Conservation (phyloP, 2,329 filamentous ascomycete species). For the Penicillium concentricum region DNA sequence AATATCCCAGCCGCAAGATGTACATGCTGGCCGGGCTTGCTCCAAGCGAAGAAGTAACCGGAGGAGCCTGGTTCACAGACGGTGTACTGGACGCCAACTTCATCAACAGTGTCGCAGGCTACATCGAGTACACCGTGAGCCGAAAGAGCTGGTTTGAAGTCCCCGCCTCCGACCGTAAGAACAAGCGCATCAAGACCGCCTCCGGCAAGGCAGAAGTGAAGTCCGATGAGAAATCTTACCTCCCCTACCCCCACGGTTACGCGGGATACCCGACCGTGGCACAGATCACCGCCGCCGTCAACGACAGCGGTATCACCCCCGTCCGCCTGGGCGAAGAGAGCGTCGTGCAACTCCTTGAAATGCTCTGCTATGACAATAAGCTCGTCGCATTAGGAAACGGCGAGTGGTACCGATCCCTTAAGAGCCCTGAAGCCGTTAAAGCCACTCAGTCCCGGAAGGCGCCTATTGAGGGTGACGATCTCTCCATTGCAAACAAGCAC, state of each 20-base stretch:
- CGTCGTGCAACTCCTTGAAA: conserved; percentile 80
- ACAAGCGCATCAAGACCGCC: conserved; percentile 43
- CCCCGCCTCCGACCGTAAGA: conserved; percentile 36
- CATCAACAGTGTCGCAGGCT: conserved; percentile 71
- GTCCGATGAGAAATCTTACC: conserved; percentile 35
- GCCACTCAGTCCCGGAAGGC: conserved; percentile 35
- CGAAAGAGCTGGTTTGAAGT: conserved; percentile 67
- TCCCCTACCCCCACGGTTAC: conserved; percentile 64
- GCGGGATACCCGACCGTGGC: conserved; percentile 76
- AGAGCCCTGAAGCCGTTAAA: conserved; percentile 40
- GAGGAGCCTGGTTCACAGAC: conserved; percentile 92
- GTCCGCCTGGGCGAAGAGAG: conserved; percentile 70
- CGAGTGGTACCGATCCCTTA: conserved; percentile 50
- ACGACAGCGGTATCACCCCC: conserved; percentile 66
- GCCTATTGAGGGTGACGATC: conserved; percentile 27
- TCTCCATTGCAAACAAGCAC: conserved; percentile 36
- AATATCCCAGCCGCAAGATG: conserved; percentile 88
- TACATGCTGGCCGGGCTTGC: conserved; percentile 86
- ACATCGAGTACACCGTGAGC: conserved; percentile 73
- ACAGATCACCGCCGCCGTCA: conserved; percentile 74
- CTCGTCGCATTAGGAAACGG: conserved; percentile 62
- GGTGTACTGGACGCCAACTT: conserved; percentile 86
- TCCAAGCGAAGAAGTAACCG: conserved; percentile 85
- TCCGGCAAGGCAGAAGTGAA: conserved; percentile 33
- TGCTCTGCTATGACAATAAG: conserved; percentile 83